Evolutionary conservation across 345 rosid genomes (phyloP), one percentile per base, ranked within the genome.

Genomic region (Lumnitzera littorea): DNA sequence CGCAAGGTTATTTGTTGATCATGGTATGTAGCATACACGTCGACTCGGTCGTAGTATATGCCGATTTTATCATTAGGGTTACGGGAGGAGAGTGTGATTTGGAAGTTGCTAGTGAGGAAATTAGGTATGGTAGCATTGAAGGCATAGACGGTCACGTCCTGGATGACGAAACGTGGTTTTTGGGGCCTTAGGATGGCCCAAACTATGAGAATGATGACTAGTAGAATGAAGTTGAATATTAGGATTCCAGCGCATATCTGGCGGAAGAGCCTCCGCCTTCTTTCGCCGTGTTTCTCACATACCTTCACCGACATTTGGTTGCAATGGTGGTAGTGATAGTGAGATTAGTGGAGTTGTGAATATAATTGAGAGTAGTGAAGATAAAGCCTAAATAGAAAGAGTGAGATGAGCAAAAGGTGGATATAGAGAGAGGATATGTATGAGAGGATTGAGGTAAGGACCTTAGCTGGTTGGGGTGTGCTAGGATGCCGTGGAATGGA

Each of bases 131-230:
- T 67, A 71, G 81, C 58, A 83, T 91, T 95, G 88, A 95, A 95
- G 74, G 72, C 77, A 72, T 70, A 83, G 66, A 95, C 88, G 72
- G 97, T 95, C 70, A 83, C 89, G 80, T 95, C 96, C 71, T 88
- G 97, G 74, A 95, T 84, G 74, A 82, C 4, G 83, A 95, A 91
- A 0, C 60, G 62, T n/a, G 97, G 99, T 46, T 95, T 95, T 15
- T 66, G 51, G 1, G 99, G 99, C 16, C 79, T 89, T 68, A 91
- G 91, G 61, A 91, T 76, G 63, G 96, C 96, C 96, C 96, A 95
- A 12, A 82, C 57, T 11, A 95, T 66, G 65, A 95, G 85, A 70
- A 91, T 69, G 2, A 75, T 74, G 64, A 88, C 24, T 2, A 88
- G 76, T 58, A 66, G 74, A 11, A 88, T 24, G 72, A 88, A 70